Evolutionary conservation across 2,329 filamentous ascomycete species (phyloP), one percentile per base, ranked within the genome.

Genomic region (Bipolaris gigantea): DNA sequence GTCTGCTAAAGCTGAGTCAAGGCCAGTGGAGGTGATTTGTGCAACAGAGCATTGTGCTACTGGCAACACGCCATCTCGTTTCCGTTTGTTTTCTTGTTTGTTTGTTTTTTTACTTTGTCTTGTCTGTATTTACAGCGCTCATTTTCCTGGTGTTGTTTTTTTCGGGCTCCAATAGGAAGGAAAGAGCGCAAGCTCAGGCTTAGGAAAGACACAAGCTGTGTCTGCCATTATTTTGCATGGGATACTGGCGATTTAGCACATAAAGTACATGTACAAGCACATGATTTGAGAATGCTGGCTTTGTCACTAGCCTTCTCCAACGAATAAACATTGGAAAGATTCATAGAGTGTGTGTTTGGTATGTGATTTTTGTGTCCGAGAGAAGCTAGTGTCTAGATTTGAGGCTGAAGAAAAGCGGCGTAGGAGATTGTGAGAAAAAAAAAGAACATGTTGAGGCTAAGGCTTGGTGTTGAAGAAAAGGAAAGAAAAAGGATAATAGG

Each of bases 1-100:
- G 91, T n/a, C 76, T 97, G 60, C 74, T 97, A 59, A 93, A 90
- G 46, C 80, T 97, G 41, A 95, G 91, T 66, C 90, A 96, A 76
- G 93, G 92, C n/a, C 90, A 90, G 69, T 97, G 92, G 92, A 83
- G 72, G 56, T 80, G 55, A 61, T 44, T 19, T 19, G 10, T 40
- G 15, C 11, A n/a, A 27, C 25, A 41, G 23, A 8, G 19, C 18
- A 40, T 45, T 13, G 38, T 15, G n/a, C 32, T 27, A 33, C 18
- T 39, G 33, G 48, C 48, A 43, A 43, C 33, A 50, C 25, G 7
- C 27, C 36, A 21, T 36, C n/a, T 13, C 13, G 10, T 30, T 30
- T 21, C 0, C 27, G 36, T 23, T 19, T 5, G 33, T 21, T 30
- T 38, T n/a, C n/a, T n/a, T n/a, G n/a, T n/a, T n/a, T n/a, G n/a